Evolutionary conservation across 192 early-diverging fungal genomes (phyloP), one percentile per base, ranked within the genome.

Genomic region (Backusella tarrabulga): DNA sequence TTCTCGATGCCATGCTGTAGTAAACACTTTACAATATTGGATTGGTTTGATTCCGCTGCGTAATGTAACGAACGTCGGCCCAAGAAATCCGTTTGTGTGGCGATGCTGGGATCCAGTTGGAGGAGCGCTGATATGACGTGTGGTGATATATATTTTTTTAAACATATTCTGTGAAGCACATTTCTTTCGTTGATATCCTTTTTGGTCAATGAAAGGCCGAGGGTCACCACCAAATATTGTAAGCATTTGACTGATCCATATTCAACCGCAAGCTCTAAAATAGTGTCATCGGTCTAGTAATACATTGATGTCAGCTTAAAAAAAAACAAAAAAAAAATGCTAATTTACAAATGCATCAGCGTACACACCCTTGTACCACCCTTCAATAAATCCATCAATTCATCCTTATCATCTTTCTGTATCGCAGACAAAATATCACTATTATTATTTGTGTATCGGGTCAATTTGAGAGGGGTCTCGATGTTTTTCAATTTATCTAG

Each of bases 21-120:
- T 7, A 92, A 76, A 1, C 81, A 73, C 9, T 71, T 70, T 8
- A 87, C 83, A 12, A 86, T 86, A 29, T 76, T 81, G 21, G 83
- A 68, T 46, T 83, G 82, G 23, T 86, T 85, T 14, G 87, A 78
- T 80, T 89, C 82, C 4, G 87, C 88, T 7, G 89, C 85, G 34
- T 91, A 91, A 38, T 92, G 91, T 35, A 92, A 67, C 4, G 91
- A 86, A 2, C 84, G 85, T 34, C 90, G 80, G 17, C 89, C 90
- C 68, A 85, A 78, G 70, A 88, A 86, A 75, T 92, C 91, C 2
- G 54, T 76, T 11, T 79, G 81, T 36, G 68, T 83, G 32, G 77
- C 82, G 32, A 86, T 68, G 32, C 32, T 46, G 29, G 71, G 41
- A 46, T 41, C 46, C 23, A 73, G 26, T 5, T 73, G 40, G 23